A percentile compares a stretch with the other conserved stretches of the same genome.
phyloP scores from a whole-genome alignment of 768 basidiomycete species.

The Boletus rufocinnamomeus region DNA sequence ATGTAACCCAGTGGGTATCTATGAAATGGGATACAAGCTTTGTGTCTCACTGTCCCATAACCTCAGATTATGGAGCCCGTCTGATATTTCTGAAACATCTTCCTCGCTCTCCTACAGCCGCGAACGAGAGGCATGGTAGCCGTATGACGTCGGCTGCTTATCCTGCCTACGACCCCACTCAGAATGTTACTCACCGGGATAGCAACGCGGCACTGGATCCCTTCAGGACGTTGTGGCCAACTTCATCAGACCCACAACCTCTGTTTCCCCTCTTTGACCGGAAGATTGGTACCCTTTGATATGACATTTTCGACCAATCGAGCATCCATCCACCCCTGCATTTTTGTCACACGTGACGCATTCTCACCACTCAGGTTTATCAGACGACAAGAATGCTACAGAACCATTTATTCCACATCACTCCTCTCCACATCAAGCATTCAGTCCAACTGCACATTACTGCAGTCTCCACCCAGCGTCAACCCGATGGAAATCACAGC shows the following conservation, averaged over 20 bases:
- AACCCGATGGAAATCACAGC: too few relatives aligned
- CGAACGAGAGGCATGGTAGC: too few relatives aligned
- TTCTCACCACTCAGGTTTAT: neutral
- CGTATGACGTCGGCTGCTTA: neutral
- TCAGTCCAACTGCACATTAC: too few relatives aligned
- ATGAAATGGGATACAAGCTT: neutral
- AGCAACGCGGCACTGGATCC: too few relatives aligned
- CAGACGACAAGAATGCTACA: neutral
- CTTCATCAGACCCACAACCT: neutral
- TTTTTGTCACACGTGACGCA: too few relatives aligned
- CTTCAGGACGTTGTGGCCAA: neutral
- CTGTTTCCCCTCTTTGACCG: too few relatives aligned
- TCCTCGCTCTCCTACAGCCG: neutral
- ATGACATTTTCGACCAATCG: neutral
- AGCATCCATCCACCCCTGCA: too few relatives aligned
- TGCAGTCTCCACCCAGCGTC: neutral
- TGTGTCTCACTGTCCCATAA: neutral
- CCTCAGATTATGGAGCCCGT: neutral
- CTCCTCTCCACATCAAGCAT: too few relatives aligned
- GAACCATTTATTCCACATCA: too few relatives aligned
- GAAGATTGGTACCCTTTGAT: neutral
- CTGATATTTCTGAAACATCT: too few relatives aligned
- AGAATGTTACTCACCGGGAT: too few relatives aligned
- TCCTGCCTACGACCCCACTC: too few relatives aligned
- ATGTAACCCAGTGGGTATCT: neutral